Evolutionary conservation across 805 yeast genomes (phyloP).

Genomic region (Ogataea parapolymorpha): DNA sequence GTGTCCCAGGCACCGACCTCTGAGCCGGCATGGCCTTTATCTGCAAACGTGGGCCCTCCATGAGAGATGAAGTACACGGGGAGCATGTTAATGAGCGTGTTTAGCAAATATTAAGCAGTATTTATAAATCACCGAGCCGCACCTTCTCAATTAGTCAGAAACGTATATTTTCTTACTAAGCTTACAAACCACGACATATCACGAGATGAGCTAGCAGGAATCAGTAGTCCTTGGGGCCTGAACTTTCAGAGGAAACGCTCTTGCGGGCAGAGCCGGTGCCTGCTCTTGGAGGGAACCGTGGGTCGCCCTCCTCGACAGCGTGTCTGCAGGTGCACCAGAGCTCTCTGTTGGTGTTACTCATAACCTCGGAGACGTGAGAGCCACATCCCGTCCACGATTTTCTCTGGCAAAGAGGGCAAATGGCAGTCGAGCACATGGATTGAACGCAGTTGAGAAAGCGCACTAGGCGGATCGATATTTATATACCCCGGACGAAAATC

Average conservation of each 20-base stretch:
- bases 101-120: too few species aligned
- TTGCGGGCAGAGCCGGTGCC: conserved; percentile 56
- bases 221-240: conserved; percentile 5
- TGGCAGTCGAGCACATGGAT: conserved; percentile 35
- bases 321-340: conserved; percentile 57
- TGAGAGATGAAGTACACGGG: conserved; percentile 75
- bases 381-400: conserved; percentile 70
- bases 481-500: conserved; percentile 8
- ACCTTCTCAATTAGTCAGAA: not conserved
- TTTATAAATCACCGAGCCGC: conserved; percentile 1
- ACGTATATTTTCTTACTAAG: conserved; percentile 3
- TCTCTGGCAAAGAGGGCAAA: conserved; percentile 41
- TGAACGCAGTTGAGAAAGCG: not conserved
- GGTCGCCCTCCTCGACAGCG: conserved; percentile 36
- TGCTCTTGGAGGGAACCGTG: conserved; percentile 56
- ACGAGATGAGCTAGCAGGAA: not conserved
- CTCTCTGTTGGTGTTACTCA: conserved; percentile 46
- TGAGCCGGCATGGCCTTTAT: conserved; percentile 47
- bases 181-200: conserved; percentile 6
- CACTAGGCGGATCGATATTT: not conserved
- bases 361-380: conserved; percentile 48
- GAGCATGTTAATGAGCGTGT: conserved; percentile 16
- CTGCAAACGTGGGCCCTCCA: conserved; percentile 81
- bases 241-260: conserved; percentile 27
- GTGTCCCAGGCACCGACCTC: conserved; percentile 57